Evolutionary conservation across 768 basidiomycete genomes (phyloP).

Genomic region (Kwoniella sp.): DNA sequence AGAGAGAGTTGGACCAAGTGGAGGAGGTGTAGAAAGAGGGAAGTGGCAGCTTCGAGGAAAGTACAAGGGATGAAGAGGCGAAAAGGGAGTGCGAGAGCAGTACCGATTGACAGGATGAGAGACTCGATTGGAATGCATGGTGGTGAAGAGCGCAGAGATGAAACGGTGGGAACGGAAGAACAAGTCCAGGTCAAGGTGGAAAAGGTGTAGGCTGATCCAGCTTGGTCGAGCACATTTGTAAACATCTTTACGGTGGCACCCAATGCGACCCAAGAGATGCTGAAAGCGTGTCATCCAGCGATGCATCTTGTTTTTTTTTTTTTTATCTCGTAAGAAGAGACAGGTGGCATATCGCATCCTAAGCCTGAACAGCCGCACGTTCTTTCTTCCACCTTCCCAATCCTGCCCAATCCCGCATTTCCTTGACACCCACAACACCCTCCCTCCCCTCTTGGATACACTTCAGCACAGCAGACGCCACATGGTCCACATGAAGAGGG

Average conservation of each 20-base stretch:
- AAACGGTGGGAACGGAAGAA: neutral
- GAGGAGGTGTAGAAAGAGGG: neutral
- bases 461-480: conserved; percentile 77
- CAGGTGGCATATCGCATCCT: no score
- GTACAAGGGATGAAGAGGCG: conserved; percentile 1
- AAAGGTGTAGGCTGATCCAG: neutral
- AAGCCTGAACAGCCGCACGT: neutral
- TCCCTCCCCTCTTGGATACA: conserved; percentile 61
- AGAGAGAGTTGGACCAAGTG: conserved; percentile 2
- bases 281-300: no score
- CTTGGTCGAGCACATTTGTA: no score
- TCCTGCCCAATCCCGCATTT: conserved; percentile 63
- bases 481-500: conserved; percentile 94
- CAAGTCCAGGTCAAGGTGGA: neutral
- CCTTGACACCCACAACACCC: conserved; percentile 61
- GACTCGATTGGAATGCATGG: neutral
- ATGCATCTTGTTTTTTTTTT: no score
- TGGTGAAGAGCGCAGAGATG: neutral
- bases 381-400: conserved; percentile 24
- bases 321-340: no score
- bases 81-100: neutral
- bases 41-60: neutral
- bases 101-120: neutral
- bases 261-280: no score
- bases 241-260: no score